A percentile compares a stretch with the other conserved stretches of the same genome.
Conservation (phyloP, 768 basidiomycete genomes). For the Leucocoprinus leucothites region DNA sequence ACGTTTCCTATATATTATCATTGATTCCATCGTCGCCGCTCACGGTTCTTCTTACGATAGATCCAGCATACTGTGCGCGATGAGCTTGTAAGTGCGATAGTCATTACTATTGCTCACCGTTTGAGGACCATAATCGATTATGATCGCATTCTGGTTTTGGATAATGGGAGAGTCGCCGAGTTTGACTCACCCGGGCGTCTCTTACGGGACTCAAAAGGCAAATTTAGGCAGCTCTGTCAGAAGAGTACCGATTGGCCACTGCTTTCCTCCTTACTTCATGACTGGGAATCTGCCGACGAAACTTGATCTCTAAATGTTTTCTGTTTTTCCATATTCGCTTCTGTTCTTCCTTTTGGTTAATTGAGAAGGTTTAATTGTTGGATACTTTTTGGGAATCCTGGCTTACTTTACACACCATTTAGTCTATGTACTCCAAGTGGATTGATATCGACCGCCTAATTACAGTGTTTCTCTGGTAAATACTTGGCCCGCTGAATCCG, state of each 20-base stretch:
- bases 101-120: constrained; percentile 83
- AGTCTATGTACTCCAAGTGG: too few relatives aligned
- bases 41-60: constrained; percentile 23
- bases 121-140: constrained; percentile 77
- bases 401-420: too few relatives aligned
- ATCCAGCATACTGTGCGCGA: constrained; percentile 74
- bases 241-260: constrained; percentile 54
- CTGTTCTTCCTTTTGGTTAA: neutral
- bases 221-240: constrained; percentile 67
- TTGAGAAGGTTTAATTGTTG: too few relatives aligned
- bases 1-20: constrained; percentile 9
- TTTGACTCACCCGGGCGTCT: constrained; percentile 65
- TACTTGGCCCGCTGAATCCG: too few relatives aligned
- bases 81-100: constrained; percentile 66
- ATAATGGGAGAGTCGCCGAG: constrained; percentile 69
- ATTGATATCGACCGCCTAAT: too few relatives aligned
- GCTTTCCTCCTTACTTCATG: constrained; percentile 20
- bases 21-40: neutral
- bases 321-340: neutral
- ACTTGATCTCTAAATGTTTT: neutral
- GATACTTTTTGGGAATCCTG: too few relatives aligned
- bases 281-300: constrained; percentile 7
- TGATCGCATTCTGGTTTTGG: constrained; percentile 71
- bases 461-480: too few relatives aligned
- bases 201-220: constrained; percentile 48